Evolutionary conservation across 331 rosid genomes (phyloP), one percentile per base, ranked within the genome.

Genomic region (Stylosanthes scabra): DNA sequence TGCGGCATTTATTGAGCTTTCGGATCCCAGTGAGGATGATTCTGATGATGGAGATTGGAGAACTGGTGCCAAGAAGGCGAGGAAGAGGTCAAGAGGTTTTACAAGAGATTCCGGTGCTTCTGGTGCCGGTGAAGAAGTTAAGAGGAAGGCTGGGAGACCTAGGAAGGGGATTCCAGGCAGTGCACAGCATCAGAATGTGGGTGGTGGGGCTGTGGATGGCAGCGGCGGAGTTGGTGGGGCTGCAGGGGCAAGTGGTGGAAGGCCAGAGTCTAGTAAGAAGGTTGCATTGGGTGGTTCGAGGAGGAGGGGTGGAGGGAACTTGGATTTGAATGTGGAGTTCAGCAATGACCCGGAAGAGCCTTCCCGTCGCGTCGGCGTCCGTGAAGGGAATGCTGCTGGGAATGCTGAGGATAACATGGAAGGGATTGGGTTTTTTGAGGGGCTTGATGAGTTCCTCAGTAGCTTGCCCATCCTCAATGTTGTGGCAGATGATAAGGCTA

Each of bases 311-410:
- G 86, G 83, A 5, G 86, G 83, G 12, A 88, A 85, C 66, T 69
- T 87, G 87, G 98, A 93, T 83, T 88, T 93, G 88, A 93, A 93
- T 80, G 97, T 90, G 68, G 97, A 93, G 90, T 87, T 88, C 12
- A 93, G 89, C 62, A 93, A 93, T 70, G 98, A 90, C 55, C 88
- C 47, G 11, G 97, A 93, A 71, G 98, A 90, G 82, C 86, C 83
- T 11, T 79, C 84, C 4, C 83, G 84, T 4, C 83, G 84, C 2
- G 81, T 83, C 6, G 65, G 54, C 64, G 46, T 50, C 34, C 85
- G 85, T 16, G 86, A 78, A 74, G 90, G 86, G 58, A 74, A 85
- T 27, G 84, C 77, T 12, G 37, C 79, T 39, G 82, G 82, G 29
- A 64, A 77, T 77, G 62, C 81, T 51, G 96, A 81, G 82, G 97